Base-by-base conservation (phyloP, 2,329 filamentous ascomycete genomes). In the Colletotrichum tabaci region DNA sequence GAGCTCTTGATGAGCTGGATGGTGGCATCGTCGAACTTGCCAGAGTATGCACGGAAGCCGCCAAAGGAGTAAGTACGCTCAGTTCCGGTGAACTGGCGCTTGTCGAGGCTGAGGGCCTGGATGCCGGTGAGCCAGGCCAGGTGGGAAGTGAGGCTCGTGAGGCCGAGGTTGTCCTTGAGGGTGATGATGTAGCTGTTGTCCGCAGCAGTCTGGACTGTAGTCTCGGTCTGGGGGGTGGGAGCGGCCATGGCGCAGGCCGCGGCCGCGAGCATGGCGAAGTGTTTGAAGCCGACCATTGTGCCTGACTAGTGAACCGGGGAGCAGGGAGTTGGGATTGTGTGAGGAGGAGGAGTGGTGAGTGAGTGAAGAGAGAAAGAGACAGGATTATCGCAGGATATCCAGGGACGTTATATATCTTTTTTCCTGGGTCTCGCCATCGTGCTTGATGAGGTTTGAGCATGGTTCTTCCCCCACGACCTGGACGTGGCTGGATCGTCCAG, bases 161-260 rank as follows among this genome's bases (percentile, higher is more conserved):
- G 71, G 16, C 73, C 72, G 49, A 82, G 74, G 42, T 79, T 78
- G 10, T 80, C 77, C 76, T 85, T 84, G 23, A 87, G 74, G 44
- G 84, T 86, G 76, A 87, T 77, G 67, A 87, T 86, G 76, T 85
- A 86, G 74, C 82, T 84, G 73, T 79, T 80, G 58, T 81, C 30
- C 30, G 30, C 75, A 50, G 83, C 73, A 47, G 82, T 72, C 63
- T 69, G 52, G 12, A 67, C 61, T 16, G 50, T 67, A 21, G n/a
- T 53, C 47, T 58, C 72, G 7, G 30, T 16, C 42, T 62, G 47
- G 46, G 46, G 68, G 26, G 57, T 55, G 23, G 71, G 70, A 44
- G 73, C 70, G 40, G 73, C 73, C 60, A 73, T 40, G 57, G 57
- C 46, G 57, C 70, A 68, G 38, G 67, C 53, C 49, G 73, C 73